phyloP scores from a whole-genome alignment of 345 rosid genomes.

The Gossypium ekmanianum region DNA sequence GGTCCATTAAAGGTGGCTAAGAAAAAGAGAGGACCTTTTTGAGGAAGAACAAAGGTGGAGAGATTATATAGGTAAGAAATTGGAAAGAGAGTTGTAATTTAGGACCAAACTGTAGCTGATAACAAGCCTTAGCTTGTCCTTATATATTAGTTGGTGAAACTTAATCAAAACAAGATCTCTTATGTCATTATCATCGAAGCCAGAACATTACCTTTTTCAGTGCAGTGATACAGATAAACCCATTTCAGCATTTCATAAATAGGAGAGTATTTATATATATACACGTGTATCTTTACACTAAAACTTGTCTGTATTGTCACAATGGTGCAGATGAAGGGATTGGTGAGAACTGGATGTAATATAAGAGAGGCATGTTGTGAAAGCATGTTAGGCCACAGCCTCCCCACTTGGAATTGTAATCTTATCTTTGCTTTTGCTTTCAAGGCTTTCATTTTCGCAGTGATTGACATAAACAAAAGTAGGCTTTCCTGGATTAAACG shows the following conservation, averaged over 20 bases:
- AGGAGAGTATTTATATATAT: neutral
- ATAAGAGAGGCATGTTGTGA: constrained; percentile 29
- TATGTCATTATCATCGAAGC: neutral
- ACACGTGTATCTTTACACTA: constrained; percentile 28
- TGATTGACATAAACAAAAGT: constrained; percentile 10
- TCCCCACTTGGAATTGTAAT: constrained; percentile 17
- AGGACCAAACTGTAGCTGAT: neutral
- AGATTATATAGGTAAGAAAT: neutral
- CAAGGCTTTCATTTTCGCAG: neutral
- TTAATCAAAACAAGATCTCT: neutral
- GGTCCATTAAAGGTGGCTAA: constrained; percentile 25
- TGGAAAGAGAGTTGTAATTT: neutral
- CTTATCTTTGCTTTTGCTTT: constrained; percentile 7
- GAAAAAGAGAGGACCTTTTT: neutral
- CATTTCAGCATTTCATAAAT: neutral
- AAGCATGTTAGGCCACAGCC: constrained; percentile 35
- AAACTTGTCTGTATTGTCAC: constrained; percentile 30
- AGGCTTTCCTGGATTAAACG: constrained; percentile 15
- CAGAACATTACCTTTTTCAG: neutral
- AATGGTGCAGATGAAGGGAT: constrained; percentile 27
- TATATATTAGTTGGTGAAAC: neutral
- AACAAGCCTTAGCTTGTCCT: constrained; percentile 6
- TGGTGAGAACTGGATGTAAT: constrained; percentile 19
- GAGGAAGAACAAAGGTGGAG: neutral
- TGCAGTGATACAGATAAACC: neutral